These are phyloP conservation scores for Plasmodium yoelii DNA, from an alignment of 169 alveolate species.

Conservation along the genomic window DNA sequence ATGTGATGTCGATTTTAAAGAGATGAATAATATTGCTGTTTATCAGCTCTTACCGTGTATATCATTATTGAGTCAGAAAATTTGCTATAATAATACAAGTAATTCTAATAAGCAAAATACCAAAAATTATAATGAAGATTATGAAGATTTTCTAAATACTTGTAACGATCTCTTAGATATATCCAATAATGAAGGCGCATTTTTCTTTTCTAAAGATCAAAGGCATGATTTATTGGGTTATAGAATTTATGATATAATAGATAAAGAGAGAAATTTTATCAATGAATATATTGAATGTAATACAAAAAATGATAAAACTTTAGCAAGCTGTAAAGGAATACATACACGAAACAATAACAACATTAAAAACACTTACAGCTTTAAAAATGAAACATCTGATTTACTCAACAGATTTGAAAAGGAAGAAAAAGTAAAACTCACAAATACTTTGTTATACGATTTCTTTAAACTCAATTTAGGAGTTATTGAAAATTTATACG, in stretches of 20 bases:
- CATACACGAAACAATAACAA: not conserved
- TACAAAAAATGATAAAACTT: not conserved
- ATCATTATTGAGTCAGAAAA: constrained; percentile 1
- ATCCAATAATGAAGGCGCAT: constrained; percentile 10
- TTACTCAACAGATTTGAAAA: constrained; percentile 27
- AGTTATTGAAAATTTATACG: constrained; percentile 53
- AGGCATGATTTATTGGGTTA: constrained; percentile 50
- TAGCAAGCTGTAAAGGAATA: not conserved
- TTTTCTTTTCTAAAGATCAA: constrained; percentile 40
- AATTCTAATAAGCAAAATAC: not conserved
- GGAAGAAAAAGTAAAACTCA: constrained; percentile 36
- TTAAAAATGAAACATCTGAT: constrained; percentile 12
- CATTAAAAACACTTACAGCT: not conserved
- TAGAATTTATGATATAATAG: constrained; percentile 29
- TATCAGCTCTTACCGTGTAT: constrained; percentile 35
- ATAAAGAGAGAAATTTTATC: constrained; percentile 1
- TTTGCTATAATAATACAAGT: not conserved
- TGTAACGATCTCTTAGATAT: not conserved
- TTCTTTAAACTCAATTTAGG: constrained; percentile 65
- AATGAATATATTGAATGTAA: not conserved
- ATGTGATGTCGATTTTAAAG: constrained; percentile 56
- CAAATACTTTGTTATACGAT: constrained; percentile 23
- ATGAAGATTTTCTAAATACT: not conserved
- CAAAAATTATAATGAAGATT: not conserved
- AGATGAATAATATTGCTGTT: constrained; percentile 32